These are phyloP conservation scores for Saccharomycopsis crataegensis DNA, from an alignment of 1,139 yeast species.

Conservation along the genomic window DNA sequence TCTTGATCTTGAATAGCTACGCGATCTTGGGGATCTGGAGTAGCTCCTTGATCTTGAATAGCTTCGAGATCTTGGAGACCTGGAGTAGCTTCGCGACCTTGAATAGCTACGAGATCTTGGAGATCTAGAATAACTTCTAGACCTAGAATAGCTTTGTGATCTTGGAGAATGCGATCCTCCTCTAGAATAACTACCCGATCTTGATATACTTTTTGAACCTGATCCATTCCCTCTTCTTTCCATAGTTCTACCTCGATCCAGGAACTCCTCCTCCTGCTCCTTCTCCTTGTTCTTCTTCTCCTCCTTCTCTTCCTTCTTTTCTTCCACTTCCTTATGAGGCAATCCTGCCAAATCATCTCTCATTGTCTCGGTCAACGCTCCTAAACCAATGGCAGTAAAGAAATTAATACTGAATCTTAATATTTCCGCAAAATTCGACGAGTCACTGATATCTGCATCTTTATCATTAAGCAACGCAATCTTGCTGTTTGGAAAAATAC, in stretches of 20 bases:
- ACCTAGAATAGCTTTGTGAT: too few relatives aligned
- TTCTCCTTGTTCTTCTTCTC: background rate
- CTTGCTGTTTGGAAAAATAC: slow-evolving; percentile 10
- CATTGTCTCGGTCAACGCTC: slow-evolving; percentile 77
- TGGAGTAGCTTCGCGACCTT: too few relatives aligned
- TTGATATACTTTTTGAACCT: slow-evolving; percentile 19
- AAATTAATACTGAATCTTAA: slow-evolving; percentile 78
- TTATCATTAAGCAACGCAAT: background rate
- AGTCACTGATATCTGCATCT: background rate
- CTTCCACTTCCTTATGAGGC: slow-evolving; percentile 1
- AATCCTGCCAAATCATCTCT: slow-evolving; percentile 40
- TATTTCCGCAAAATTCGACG: slow-evolving; percentile 41
- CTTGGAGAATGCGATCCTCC: background rate
- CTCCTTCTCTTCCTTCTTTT: background rate
- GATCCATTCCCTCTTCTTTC: background rate
- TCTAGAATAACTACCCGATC: slow-evolving; percentile 19
- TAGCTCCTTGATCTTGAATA: too few relatives aligned
- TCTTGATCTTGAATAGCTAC: slow-evolving; percentile 20
- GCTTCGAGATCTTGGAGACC: too few relatives aligned
- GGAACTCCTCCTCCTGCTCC: background rate
- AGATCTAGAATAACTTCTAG: too few relatives aligned
- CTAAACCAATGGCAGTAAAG: slow-evolving; percentile 89
- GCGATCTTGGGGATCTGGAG: too few relatives aligned
- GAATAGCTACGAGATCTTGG: too few relatives aligned
- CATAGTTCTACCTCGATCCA: background rate